These are phyloP conservation scores for Abrus pulchellus DNA, from an alignment of 306 rosid genomes.

Conservation along the genomic window DNA sequence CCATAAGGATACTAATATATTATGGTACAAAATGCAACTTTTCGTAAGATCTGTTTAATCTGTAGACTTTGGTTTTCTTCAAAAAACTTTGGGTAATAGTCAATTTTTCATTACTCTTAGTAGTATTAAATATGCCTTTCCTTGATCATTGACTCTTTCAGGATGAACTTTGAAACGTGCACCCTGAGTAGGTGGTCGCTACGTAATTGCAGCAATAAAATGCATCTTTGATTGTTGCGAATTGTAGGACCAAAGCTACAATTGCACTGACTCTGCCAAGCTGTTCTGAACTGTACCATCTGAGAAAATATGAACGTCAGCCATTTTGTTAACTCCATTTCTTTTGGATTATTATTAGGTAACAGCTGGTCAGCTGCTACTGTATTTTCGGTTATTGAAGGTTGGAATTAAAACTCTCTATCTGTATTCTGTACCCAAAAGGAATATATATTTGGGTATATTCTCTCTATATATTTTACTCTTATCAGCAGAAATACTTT, in stretches of 20 bases:
- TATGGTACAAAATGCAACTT: no score
- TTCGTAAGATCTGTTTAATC: neutral
- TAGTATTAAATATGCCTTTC: neutral
- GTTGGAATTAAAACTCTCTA: constrained; percentile 14
- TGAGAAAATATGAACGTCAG: constrained; percentile 9
- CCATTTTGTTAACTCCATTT: constrained; percentile 30
- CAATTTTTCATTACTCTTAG: neutral
- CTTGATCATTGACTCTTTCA: constrained; percentile 47
- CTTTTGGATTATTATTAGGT: constrained; percentile 34
- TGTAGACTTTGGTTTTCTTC: neutral
- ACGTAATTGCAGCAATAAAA: constrained; percentile 38
- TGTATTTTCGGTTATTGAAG: neutral
- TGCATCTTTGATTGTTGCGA: constrained; percentile 36
- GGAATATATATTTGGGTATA: neutral
- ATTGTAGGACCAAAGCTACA: constrained; percentile 44
- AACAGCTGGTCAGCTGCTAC: constrained; percentile 11
- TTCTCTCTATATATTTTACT: neutral
- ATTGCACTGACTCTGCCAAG: constrained; percentile 36
- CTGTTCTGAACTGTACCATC: constrained; percentile 37
- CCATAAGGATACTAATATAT: neutral
- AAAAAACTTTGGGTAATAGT: neutral
- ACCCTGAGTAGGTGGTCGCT: constrained; percentile 19
- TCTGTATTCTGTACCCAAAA: neutral
- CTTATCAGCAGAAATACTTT: neutral
- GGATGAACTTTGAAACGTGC: constrained; percentile 67